These are phyloP conservation scores for Apiospora hydei DNA, from an alignment of 2,329 filamentous ascomycete genomes.

Conservation along the genomic window DNA sequence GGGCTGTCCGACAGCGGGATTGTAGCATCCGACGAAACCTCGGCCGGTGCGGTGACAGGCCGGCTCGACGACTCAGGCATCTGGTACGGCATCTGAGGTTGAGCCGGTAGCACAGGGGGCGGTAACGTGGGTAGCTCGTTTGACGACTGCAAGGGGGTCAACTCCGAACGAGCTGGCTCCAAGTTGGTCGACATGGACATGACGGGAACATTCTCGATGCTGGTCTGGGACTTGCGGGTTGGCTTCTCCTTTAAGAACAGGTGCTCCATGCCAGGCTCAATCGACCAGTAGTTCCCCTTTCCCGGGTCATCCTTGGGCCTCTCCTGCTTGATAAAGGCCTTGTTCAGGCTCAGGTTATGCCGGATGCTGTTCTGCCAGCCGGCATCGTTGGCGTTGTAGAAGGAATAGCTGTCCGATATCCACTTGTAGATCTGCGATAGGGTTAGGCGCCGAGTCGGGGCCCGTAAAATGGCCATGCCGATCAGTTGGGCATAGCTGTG, in stretches of 20 bases:
- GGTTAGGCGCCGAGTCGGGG: slow-evolving; percentile 82
- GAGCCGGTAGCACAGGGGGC: slow-evolving; percentile 47
- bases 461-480: slow-evolving; percentile 93
- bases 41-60: slow-evolving; percentile 49
- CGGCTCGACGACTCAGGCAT: slow-evolving; percentile 48
- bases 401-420: slow-evolving; percentile 94
- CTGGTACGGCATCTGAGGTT: slow-evolving; percentile 42
- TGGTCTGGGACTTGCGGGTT: slow-evolving; percentile 62
- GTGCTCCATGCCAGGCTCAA: slow-evolving; percentile 86
- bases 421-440: slow-evolving; percentile 98
- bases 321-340: slow-evolving; percentile 95
- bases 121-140: slow-evolving; percentile 54
- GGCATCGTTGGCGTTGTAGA: slow-evolving; percentile 83
- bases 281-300: slow-evolving; percentile 97
- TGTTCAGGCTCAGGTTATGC: slow-evolving; percentile 96
- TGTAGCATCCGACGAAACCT: slow-evolving; percentile 80
- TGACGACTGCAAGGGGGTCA: slow-evolving; percentile 45
- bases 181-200: slow-evolving; percentile 67
- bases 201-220: slow-evolving; percentile 64
- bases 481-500: slow-evolving; percentile 96
- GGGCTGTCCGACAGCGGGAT: slow-evolving; percentile 74
- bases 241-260: slow-evolving; percentile 91
- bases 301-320: slow-evolving; percentile 96
- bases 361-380: slow-evolving; percentile 99
- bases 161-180: slow-evolving; percentile 56